phyloP scores from a whole-genome alignment of 2,329 filamentous ascomycete species.

The Purpureocillium lavendulum region DNA sequence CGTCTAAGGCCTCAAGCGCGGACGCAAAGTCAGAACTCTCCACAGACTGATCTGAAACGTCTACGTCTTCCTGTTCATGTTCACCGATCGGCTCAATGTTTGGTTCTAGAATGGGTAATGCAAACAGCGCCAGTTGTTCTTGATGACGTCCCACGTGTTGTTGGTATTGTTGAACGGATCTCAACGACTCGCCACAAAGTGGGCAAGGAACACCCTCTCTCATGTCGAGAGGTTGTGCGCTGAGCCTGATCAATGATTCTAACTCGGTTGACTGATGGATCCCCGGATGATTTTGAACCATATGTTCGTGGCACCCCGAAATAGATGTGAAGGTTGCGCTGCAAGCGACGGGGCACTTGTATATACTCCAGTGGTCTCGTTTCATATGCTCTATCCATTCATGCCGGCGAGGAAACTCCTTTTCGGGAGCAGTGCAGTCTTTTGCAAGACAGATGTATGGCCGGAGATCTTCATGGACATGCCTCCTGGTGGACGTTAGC shows the following conservation, averaged over 20 bases:
- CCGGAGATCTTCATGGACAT: constrained; percentile 27
- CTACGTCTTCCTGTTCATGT: too few species aligned
- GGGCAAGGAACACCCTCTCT: constrained; percentile 6
- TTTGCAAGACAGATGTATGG: constrained; percentile 26
- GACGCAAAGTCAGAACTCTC: too few species aligned
- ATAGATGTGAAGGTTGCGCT: background rate
- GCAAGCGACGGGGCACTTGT: background rate
- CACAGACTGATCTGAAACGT: too few species aligned
- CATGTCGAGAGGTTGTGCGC: background rate
- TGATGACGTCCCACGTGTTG: constrained; percentile 17
- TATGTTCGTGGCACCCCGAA: constrained; percentile 3
- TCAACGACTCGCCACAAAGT: constrained; percentile 7
- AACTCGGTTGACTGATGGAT: background rate
- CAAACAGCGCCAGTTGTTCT: constrained; percentile 15
- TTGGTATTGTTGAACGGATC: constrained; percentile 11
- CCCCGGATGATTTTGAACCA: constrained; percentile 1
- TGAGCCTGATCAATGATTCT: background rate
- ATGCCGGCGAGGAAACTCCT: constrained; percentile 11
- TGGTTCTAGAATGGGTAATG: constrained; percentile 5
- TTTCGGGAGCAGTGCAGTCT: constrained; percentile 13
- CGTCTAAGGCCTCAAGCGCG: too few species aligned
- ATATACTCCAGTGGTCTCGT: constrained; percentile 13
- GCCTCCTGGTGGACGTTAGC: constrained; percentile 14
- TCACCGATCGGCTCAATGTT: too few species aligned
- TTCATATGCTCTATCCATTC: constrained; percentile 16